A percentile compares a stretch with the other conserved stretches of the same genome.
phyloP scores from a whole-genome alignment of 306 rosid species.

The Dalbergia cochinchinensis region DNA sequence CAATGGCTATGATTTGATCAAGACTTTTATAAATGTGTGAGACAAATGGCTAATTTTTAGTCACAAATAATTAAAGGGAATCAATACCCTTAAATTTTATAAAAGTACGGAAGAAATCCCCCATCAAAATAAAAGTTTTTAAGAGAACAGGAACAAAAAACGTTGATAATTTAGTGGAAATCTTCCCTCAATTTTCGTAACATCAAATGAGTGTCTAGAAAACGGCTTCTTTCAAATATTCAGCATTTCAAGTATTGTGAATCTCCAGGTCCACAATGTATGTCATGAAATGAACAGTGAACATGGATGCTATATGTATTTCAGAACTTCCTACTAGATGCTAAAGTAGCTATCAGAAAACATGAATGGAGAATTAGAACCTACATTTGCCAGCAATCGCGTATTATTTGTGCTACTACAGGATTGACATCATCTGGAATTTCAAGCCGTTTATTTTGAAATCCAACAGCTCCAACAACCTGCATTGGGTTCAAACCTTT shows the following conservation, averaged over 20 bases:
- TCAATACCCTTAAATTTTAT: too few species aligned
- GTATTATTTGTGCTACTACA: slow-evolving; percentile 77
- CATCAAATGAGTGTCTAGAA: slow-evolving; percentile 32
- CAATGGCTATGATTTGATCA: too few species aligned
- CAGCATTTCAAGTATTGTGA: slow-evolving; percentile 20
- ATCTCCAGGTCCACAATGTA: slow-evolving; percentile 22
- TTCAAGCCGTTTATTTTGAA: slow-evolving; percentile 95
- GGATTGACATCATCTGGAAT: slow-evolving; percentile 89
- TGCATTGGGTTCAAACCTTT: slow-evolving; percentile 99
- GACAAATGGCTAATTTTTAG: too few species aligned
- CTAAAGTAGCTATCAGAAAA: slow-evolving; percentile 37
- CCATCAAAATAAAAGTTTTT: slow-evolving; percentile 14
- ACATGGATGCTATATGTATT: slow-evolving; percentile 8
- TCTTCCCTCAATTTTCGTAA: slow-evolving; percentile 34
- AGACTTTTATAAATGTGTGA: too few species aligned
- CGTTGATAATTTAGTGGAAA: slow-evolving; percentile 10
- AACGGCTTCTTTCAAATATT: slow-evolving; percentile 34
- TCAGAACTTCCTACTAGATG: slow-evolving; percentile 1
- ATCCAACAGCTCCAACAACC: slow-evolving; percentile 99
- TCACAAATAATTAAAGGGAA: too few species aligned
- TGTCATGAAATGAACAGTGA: slow-evolving; percentile 27
- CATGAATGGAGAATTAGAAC: slow-evolving; percentile 33
- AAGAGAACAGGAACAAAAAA: slow-evolving; percentile 1
- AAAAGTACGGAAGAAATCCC: too few species aligned
- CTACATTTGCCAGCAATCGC: slow-evolving; percentile 96